Conservation (phyloP, 1,284 basidiomycete genomes). For the Fomes fomentarius region DNA sequence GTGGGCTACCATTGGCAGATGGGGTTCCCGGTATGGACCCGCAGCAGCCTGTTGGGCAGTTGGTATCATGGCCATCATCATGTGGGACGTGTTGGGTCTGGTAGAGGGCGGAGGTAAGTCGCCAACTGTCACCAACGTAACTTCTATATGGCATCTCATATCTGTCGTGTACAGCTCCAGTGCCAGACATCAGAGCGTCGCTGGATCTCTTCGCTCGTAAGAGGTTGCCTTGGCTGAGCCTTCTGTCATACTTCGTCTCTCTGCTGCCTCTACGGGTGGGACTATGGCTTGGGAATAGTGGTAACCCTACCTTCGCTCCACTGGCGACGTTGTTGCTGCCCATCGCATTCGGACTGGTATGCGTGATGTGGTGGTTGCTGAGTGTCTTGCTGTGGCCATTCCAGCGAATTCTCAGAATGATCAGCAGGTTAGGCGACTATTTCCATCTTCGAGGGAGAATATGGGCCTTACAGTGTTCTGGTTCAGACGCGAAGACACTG, state of each 20-base stretch:
- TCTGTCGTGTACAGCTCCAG: slow-evolving; percentile 34
- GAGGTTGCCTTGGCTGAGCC: slow-evolving; percentile 47
- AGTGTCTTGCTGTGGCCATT: slow-evolving; percentile 21
- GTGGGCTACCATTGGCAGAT: slow-evolving; percentile 69
- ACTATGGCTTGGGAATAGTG: slow-evolving; percentile 61
- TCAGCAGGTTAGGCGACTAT: slow-evolving; percentile 45
- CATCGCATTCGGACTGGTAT: slow-evolving; percentile 62
- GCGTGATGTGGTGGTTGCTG: slow-evolving; percentile 53
- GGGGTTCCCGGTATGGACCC: slow-evolving; percentile 73
- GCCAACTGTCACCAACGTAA: slow-evolving; percentile 12
- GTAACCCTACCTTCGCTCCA: slow-evolving; percentile 49
- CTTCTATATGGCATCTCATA: not conserved
- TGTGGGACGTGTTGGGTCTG: slow-evolving; percentile 54
- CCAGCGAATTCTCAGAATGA: slow-evolving; percentile 22
- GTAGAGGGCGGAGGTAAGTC: slow-evolving; percentile 39
- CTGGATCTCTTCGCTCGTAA: slow-evolving; percentile 45
- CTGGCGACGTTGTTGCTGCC: slow-evolving; percentile 61
- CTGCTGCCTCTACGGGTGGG: slow-evolving; percentile 58
- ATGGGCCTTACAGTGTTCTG: not conserved
- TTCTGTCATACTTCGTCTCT: slow-evolving; percentile 47
- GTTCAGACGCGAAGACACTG: slow-evolving; percentile 37
- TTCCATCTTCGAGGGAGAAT: too few species aligned
- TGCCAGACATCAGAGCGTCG: slow-evolving; percentile 51
- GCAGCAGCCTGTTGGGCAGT: slow-evolving; percentile 71
- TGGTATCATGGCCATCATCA: slow-evolving; percentile 59